Conservation (phyloP, 139 green algal species). For the Coelastrella sp. region DNA sequence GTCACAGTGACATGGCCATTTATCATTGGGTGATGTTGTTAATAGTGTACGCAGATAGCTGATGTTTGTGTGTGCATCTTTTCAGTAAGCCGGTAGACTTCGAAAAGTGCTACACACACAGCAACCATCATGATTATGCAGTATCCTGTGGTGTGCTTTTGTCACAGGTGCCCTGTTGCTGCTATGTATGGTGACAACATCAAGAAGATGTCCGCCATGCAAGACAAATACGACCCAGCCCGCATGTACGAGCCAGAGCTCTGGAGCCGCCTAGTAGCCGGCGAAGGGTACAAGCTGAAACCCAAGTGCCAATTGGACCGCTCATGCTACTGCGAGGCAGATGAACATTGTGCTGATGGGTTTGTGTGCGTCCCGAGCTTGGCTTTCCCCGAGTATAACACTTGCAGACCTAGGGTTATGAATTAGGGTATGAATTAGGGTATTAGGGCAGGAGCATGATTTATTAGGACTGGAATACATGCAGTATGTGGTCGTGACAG, state of each 20-base stretch:
- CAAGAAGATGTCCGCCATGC: conserved; percentile 30
- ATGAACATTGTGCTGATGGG: conserved; percentile 48
- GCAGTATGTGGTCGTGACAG: too few relatives aligned
- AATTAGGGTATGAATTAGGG: background rate
- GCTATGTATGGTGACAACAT: conserved; percentile 26
- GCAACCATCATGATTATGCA: background rate
- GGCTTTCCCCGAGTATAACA: conserved; percentile 41
- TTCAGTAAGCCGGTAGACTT: too few relatives aligned
- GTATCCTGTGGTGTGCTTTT: background rate
- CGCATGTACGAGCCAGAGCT: conserved; percentile 35
- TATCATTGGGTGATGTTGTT: too few relatives aligned
- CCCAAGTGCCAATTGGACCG: conserved; percentile 38
- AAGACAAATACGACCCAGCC: conserved; percentile 23
- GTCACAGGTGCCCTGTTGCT: conserved; percentile 17
- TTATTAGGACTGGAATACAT: too few relatives aligned
- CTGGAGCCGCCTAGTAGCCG: background rate
- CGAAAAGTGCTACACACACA: too few relatives aligned
- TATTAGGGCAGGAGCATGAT: background rate
- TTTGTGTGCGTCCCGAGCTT: conserved; percentile 19
- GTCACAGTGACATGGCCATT: too few relatives aligned
- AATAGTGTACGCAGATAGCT: too few relatives aligned
- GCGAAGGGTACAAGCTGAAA: conserved; percentile 7
- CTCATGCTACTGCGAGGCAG: conserved; percentile 43
- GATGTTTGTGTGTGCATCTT: too few relatives aligned
- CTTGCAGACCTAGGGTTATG: conserved; percentile 38